phyloP scores from a whole-genome alignment of 2,329 filamentous ascomycete genomes.

The Aspergillus intermedius region DNA sequence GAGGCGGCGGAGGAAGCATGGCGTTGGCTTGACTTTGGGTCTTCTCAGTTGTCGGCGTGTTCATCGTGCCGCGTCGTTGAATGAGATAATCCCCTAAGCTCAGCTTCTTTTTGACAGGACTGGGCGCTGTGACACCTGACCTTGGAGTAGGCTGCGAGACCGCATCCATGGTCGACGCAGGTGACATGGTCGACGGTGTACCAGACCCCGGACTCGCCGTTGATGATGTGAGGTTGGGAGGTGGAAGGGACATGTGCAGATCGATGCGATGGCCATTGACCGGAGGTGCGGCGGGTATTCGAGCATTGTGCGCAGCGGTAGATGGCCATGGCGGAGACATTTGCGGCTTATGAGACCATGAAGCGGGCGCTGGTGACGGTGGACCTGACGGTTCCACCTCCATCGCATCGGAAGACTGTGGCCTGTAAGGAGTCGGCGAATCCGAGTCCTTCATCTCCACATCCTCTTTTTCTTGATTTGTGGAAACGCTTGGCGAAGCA shows the following conservation, averaged over 20 bases:
- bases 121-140: conserved; percentile 35
- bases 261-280: conserved; percentile 14
- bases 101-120: conserved; percentile 46
- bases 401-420: conserved; percentile 4
- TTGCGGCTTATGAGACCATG: conserved; percentile 14
- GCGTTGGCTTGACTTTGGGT: conserved; percentile 22
- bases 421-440: conserved; percentile 14
- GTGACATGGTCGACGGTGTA: conserved; percentile 24
- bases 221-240: conserved; percentile 14
- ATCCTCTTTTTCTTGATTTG: conserved; percentile 23
- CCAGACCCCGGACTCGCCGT: conserved; percentile 23
- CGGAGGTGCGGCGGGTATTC: conserved; percentile 14
- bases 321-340: conserved; percentile 30
- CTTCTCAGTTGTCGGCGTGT: conserved; percentile 38
- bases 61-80: conserved; percentile 31
- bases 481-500: conserved; percentile 4
- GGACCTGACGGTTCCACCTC: neutral
- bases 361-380: conserved; percentile 2
- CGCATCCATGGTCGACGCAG: conserved; percentile 22
- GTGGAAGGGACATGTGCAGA: conserved; percentile 25
- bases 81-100: conserved; percentile 46
- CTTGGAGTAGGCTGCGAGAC: conserved; percentile 19
- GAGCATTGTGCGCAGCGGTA: conserved; percentile 32
- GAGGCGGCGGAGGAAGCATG: conserved; percentile 14
- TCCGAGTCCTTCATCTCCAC: conserved; percentile 44